Conservation (phyloP, 1,139 yeast species). For the Yamadazyma mexicana region DNA sequence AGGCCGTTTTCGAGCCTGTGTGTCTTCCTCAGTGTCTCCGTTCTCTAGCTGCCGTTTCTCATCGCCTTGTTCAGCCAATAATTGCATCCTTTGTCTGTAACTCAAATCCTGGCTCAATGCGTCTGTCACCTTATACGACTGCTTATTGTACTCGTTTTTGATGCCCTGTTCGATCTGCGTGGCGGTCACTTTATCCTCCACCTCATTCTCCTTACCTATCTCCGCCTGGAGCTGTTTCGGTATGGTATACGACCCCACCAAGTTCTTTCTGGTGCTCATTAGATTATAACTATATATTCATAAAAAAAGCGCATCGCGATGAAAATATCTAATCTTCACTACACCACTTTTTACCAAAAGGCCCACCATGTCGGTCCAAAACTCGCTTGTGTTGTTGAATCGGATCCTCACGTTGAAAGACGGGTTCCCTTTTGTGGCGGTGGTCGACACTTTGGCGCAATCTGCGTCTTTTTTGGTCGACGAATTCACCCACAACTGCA, state of each 20-base stretch:
- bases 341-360: too few relatives aligned
- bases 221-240: conserved; percentile 29
- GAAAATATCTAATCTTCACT: not conserved
- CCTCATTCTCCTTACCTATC: conserved; percentile 23
- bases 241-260: conserved; percentile 24
- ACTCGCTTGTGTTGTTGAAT: conserved; percentile 55
- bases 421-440: conserved; percentile 66
- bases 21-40: not conserved
- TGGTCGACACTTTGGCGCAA: conserved; percentile 71
- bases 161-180: conserved; percentile 13
- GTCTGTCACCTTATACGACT: conserved; percentile 11
- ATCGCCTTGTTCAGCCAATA: not conserved
- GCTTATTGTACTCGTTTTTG: conserved; percentile 15
- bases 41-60: not conserved
- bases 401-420: conserved; percentile 71
- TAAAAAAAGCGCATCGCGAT: not conserved
- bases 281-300: not conserved
- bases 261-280: conserved; percentile 1
- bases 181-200: conserved; percentile 20
- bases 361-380: conserved; percentile 31
- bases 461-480: conserved; percentile 55
- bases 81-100: conserved; percentile 11
- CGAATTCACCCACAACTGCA: conserved; percentile 46
- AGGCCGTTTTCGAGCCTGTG: conserved; percentile 3
- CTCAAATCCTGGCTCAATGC: conserved; percentile 6